Percentiles rank a stretch among this genome's conserved stretches.
These are phyloP conservation scores for Acanthochlamys bracteata DNA, from an alignment of 106 monocot species.

Conservation along the genomic window DNA sequence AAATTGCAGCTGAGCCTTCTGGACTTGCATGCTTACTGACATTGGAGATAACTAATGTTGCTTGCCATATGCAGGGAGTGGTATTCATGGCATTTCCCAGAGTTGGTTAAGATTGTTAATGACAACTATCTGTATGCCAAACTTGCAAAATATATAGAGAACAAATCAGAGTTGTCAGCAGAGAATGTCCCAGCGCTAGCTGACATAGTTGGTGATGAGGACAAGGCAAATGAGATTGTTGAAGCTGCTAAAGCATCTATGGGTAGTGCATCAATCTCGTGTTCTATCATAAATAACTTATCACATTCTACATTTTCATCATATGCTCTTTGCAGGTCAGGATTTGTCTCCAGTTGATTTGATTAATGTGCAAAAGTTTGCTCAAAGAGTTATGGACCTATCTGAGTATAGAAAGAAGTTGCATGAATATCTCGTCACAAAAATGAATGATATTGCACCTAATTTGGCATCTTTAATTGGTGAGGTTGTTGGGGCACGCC, in stretches of 20 bases:
- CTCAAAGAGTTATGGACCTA: constrained; percentile 68
- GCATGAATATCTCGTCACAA: constrained; percentile 78
- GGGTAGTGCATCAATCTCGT: constrained; percentile 38
- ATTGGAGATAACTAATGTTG: not conserved
- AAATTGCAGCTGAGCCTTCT: not conserved
- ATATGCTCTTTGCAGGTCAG: constrained; percentile 56
- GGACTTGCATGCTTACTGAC: not conserved
- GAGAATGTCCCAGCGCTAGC: constrained; percentile 53
- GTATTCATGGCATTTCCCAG: constrained; percentile 95
- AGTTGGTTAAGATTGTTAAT: constrained; percentile 80
- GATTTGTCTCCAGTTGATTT: constrained; percentile 84
- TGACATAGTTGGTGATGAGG: constrained; percentile 90
- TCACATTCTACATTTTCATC: not conserved
- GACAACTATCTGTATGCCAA: constrained; percentile 92
- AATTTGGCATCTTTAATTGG: constrained; percentile 87
- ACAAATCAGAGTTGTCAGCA: constrained; percentile 77
- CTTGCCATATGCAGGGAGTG: constrained; percentile 53
- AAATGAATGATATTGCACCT: constrained; percentile 93
- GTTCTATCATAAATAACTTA: not conserved
- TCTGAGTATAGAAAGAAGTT: constrained; percentile 83
- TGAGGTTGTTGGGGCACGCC: constrained; percentile 81
- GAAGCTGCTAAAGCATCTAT: constrained; percentile 98
- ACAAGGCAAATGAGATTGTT: constrained; percentile 87
- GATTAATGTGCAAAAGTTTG: constrained; percentile 84
- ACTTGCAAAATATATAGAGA: constrained; percentile 62